Percentiles rank a stretch among this genome's conserved stretches.
These are phyloP conservation scores for Petunia secreta DNA, from an alignment of 257 asterid species.

Conservation along the genomic window DNA sequence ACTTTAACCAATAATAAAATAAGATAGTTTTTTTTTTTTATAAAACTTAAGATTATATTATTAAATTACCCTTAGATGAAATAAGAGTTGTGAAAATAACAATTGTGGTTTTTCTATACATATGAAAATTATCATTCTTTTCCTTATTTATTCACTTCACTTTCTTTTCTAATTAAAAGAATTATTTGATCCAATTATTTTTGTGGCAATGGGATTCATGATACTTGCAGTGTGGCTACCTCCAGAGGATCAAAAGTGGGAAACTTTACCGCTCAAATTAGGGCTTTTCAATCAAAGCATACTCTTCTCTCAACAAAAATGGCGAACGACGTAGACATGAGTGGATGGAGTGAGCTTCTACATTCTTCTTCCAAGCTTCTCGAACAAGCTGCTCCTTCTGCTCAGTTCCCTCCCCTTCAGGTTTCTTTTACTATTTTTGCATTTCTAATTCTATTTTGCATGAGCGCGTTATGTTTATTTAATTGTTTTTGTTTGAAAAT, in stretches of 20 bases:
- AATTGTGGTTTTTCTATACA: no score
- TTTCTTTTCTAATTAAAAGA: background rate
- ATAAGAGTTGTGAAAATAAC: no score
- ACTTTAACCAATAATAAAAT: no score
- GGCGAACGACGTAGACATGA: constrained; percentile 88
- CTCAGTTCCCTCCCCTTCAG: constrained; percentile 98
- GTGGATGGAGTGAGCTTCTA: constrained; percentile 91
- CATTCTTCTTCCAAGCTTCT: constrained; percentile 97
- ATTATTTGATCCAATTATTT: no score
- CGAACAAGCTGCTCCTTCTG: constrained; percentile 98
- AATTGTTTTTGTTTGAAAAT: background rate
- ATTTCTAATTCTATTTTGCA: background rate
- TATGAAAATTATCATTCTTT: no score
- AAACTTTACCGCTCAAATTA: constrained; percentile 48
- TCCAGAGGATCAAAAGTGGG: background rate
- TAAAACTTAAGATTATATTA: no score
- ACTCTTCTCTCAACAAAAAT: constrained; percentile 32
- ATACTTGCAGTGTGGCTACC: background rate
- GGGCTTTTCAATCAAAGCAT: constrained; percentile 37
- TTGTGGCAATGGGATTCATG: no score
- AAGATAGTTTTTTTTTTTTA: no score
- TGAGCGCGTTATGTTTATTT: background rate
- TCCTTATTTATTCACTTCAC: background rate
- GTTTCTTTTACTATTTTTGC: constrained; percentile 34
- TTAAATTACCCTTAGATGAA: no score